These are phyloP conservation scores for Carex littledalei DNA, from an alignment of 176 grass and related monocot species.

Conservation along the genomic window DNA sequence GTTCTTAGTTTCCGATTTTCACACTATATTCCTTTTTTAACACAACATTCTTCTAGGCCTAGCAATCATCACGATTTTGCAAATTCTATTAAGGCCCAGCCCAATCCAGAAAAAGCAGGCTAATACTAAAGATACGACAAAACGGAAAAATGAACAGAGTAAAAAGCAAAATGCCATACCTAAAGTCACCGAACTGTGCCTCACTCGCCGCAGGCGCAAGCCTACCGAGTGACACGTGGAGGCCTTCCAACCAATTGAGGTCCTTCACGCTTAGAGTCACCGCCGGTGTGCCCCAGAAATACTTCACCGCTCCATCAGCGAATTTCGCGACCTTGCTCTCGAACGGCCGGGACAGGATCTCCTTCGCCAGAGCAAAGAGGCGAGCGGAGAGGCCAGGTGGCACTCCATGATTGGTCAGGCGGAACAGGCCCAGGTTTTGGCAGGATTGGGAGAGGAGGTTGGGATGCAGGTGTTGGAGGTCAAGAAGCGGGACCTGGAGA, in stretches of 20 bases:
- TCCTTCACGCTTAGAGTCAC: constrained; percentile 33
- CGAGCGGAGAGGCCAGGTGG: constrained; percentile 25
- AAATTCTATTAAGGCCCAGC: neutral
- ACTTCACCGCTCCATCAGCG: neutral
- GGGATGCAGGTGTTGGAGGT: constrained; percentile 15
- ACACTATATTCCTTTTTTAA: no score
- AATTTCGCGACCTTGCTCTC: constrained; percentile 22
- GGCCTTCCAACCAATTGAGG: constrained; percentile 71
- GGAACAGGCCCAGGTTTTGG: constrained; percentile 37
- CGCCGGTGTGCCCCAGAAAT: constrained; percentile 82
- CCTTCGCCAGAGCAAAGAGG: constrained; percentile 21
- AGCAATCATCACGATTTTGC: neutral
- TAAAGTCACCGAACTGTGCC: neutral
- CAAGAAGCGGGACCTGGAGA: constrained; percentile 7
- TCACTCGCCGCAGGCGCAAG: neutral
- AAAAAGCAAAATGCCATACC: neutral
- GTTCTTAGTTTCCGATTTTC: no score
- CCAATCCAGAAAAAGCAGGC: neutral
- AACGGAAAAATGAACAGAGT: neutral
- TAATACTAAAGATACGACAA: neutral
- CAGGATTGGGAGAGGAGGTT: constrained; percentile 24
- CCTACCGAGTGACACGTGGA: constrained; percentile 34
- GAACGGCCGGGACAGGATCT: constrained; percentile 30
- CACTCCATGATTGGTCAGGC: constrained; percentile 58
- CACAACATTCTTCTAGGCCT: neutral